Percentiles rank a stretch among this genome's conserved stretches.
phyloP scores from a whole-genome alignment of 345 rosid genomes.

The Rhodomyrtus tomentosa region DNA sequence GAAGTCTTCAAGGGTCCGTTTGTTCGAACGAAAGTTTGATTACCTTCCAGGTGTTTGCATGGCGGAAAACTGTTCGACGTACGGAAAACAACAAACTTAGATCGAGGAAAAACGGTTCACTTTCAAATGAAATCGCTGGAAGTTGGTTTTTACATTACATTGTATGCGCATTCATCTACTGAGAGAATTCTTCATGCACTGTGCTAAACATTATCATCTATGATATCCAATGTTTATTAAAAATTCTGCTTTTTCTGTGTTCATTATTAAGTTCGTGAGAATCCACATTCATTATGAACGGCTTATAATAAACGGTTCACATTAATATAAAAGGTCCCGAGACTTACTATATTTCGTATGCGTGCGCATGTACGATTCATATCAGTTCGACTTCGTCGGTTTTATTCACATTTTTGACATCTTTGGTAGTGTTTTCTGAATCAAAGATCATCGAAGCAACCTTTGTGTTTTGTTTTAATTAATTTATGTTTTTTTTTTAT shows the following conservation, averaged over 20 bases:
- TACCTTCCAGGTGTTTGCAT: background rate
- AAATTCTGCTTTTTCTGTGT: background rate
- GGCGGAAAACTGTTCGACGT: background rate
- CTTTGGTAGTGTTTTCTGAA: too few relatives aligned
- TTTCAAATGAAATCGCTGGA: background rate
- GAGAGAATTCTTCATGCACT: background rate
- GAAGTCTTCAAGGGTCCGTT: background rate
- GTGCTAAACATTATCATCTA: background rate
- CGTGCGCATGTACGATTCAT: background rate
- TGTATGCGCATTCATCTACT: background rate
- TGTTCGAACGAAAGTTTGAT: background rate
- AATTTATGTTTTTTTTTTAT: background rate
- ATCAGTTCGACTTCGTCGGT: too few relatives aligned
- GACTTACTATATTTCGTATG: background rate
- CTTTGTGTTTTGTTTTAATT: background rate
- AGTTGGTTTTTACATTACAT: background rate
- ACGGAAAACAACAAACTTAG: background rate
- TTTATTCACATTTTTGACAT: too few relatives aligned
- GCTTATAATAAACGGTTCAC: background rate
- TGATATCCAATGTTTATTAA: background rate
- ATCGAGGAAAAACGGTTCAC: background rate
- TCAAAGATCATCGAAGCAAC: too few relatives aligned
- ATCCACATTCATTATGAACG: background rate
- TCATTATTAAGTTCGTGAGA: background rate
- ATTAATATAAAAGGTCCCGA: background rate